These are phyloP conservation scores for Fusarium papillatum DNA, from an alignment of 2,329 filamentous ascomycete genomes.

Conservation along the genomic window DNA sequence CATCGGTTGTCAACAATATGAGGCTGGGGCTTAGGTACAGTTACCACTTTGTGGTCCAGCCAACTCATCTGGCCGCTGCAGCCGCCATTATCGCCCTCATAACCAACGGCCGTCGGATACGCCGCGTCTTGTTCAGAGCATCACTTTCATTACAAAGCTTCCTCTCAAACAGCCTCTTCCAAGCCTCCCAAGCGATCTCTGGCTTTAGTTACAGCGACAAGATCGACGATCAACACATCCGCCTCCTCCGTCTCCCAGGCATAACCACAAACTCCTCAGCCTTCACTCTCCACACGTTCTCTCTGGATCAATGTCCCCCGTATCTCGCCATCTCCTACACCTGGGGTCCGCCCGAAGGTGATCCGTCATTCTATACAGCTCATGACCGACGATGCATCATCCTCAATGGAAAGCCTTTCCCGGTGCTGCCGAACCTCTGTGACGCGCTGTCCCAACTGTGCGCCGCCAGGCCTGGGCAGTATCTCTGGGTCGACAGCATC, in stretches of 20 bases:
- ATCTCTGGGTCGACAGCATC: constrained; percentile 41
- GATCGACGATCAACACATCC: constrained; percentile 25
- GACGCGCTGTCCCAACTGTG: constrained; percentile 24
- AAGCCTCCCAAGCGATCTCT: not conserved
- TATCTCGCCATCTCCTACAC: constrained; percentile 45
- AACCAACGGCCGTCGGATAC: not conserved
- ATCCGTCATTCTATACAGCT: not conserved
- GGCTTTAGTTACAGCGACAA: constrained; percentile 26
- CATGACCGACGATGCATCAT: constrained; percentile 11
- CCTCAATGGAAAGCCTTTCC: constrained; percentile 26
- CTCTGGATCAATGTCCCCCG: constrained; percentile 20
- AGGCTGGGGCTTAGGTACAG: not conserved
- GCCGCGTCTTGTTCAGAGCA: not conserved
- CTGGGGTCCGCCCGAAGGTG: constrained; percentile 30
- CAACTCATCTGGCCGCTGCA: not conserved
- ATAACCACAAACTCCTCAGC: not conserved
- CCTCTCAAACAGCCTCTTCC: not conserved
- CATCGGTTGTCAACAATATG: not conserved
- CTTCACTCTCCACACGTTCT: constrained; percentile 33
- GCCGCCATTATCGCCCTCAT: constrained; percentile 5
- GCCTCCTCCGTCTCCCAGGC: constrained; percentile 33
- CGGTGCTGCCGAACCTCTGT: constrained; percentile 33
- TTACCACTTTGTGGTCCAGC: not conserved
- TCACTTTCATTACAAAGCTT: not conserved
- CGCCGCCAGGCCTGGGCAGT: constrained; percentile 22